phyloP scores from a whole-genome alignment of 2,329 filamentous ascomycete species.

The Stachybotrys elegans region DNA sequence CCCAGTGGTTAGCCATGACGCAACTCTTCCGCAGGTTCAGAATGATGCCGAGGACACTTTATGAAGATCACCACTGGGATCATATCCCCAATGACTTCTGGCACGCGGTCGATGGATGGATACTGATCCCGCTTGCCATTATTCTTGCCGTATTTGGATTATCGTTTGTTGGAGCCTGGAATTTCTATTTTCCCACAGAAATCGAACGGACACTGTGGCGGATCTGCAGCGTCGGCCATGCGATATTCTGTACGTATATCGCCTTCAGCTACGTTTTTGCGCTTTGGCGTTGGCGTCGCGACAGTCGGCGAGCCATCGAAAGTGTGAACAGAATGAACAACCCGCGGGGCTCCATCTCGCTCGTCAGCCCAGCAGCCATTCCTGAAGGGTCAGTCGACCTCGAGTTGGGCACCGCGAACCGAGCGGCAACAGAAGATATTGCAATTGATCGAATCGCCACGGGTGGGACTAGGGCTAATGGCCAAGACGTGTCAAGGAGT shows the following conservation, averaged over 20 bases:
- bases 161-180: slow-evolving; percentile 18
- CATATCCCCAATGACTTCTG: slow-evolving; percentile 17
- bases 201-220: slow-evolving; percentile 17
- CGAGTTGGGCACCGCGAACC: too few relatives aligned
- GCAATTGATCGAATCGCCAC: neutral
- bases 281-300: neutral
- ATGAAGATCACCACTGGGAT: slow-evolving; percentile 14
- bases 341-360: too few relatives aligned
- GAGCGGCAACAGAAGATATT: neutral
- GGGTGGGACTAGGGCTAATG: too few relatives aligned
- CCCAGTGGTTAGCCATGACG: slow-evolving; percentile 16
- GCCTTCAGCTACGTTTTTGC: slow-evolving; percentile 3
- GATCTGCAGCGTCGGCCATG: slow-evolving; percentile 10
- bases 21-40: slow-evolving; percentile 11
- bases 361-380: neutral
- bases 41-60: slow-evolving; percentile 11
- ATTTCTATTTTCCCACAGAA: slow-evolving; percentile 19
- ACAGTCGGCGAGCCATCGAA: neutral
- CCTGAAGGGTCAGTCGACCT: neutral
- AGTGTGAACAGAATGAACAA: neutral
- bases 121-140: slow-evolving; percentile 6
- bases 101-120: slow-evolving; percentile 4
- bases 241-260: slow-evolving; percentile 4
- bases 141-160: slow-evolving; percentile 10
- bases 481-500: too few relatives aligned